Evolutionary conservation across 202 grass and related monocot species (phyloP), one percentile per base, ranked within the genome.

Genomic region (Schoenoplectus triqueter): DNA sequence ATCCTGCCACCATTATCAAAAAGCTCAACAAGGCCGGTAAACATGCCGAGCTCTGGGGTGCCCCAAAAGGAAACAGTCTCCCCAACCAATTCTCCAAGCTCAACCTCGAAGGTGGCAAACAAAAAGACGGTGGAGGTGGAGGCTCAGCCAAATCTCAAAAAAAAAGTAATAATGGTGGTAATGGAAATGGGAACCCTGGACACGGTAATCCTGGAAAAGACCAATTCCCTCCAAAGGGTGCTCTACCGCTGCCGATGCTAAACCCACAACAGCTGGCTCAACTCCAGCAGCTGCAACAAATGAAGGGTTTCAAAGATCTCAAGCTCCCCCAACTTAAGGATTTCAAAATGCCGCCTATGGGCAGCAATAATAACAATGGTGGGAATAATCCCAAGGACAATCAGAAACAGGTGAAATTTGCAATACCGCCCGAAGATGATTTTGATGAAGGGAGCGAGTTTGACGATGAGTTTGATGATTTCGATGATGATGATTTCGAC

Each of bases 1-100:
- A 97, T 86, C 92, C 92, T 73, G 86, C 51, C 48, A 94, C 90
- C 84, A 89, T 97, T 67, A 92, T 97, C 1, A 92, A 90, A 78
- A 94, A 94, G 45, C 89, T 97, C 17, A 88, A 92, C 87, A 97
- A 91, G 71, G 90, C 89, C 19, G 94, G 94, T 42, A 97, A 97
- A 84, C 90, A 90, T 2, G 92, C 92, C 2, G 87, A 90, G 87
- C 66, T 94, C 13, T 94, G 90, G 92, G 88, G 92, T 60, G 54
- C 75, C 39, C 15, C 87, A 13, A 97, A 94, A 87, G 84, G 90
- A 10, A 51, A 76, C 59, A 52, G 69, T 60, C 48, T 91, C 51
- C 11, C 76, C 41, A 85, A 80, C 85, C 89, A 94, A 82, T 82
- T 94, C 67, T 91, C 94, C 8, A 97, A 93, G 76, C 92, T 97